Conservation (phyloP, 352 stramenopile species). For the Pythium folliculosum region DNA sequence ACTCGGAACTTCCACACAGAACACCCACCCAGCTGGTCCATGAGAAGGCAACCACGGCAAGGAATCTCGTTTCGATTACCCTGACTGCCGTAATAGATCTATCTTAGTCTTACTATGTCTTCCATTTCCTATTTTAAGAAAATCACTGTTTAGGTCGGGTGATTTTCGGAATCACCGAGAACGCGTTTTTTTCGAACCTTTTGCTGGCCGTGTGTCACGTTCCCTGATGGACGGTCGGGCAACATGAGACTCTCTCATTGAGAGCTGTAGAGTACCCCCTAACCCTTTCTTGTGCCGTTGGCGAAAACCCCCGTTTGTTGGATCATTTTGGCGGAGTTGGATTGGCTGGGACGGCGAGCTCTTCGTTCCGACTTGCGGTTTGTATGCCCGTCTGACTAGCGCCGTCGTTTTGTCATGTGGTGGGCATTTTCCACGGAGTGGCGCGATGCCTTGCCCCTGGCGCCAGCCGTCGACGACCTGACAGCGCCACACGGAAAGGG, state of each 20-base stretch:
- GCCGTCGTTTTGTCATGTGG: neutral
- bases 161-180: constrained; percentile 4
- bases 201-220: neutral
- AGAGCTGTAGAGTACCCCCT: neutral
- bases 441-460: constrained; percentile 4
- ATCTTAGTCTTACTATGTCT: neutral
- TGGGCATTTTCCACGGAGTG: constrained; percentile 14
- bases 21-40: constrained; percentile 1
- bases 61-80: neutral
- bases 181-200: constrained; percentile 2
- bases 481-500: constrained; percentile 26
- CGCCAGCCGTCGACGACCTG: constrained; percentile 17
- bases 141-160: neutral
- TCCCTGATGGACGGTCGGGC: neutral
- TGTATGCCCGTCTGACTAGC: constrained; percentile 18
- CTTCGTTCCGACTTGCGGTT: constrained; percentile 6
- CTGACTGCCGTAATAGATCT: neutral
- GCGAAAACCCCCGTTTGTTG: neutral
- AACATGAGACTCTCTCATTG: neutral
- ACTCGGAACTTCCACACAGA: neutral
- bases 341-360: constrained; percentile 3
- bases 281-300: constrained; percentile 7
- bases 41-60: neutral
- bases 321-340: neutral
- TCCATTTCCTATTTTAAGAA: neutral